A percentile compares a stretch with the other conserved stretches of the same genome.
Conservation (phyloP, 139 green algal species). For the Coccomyxa sp. region DNA sequence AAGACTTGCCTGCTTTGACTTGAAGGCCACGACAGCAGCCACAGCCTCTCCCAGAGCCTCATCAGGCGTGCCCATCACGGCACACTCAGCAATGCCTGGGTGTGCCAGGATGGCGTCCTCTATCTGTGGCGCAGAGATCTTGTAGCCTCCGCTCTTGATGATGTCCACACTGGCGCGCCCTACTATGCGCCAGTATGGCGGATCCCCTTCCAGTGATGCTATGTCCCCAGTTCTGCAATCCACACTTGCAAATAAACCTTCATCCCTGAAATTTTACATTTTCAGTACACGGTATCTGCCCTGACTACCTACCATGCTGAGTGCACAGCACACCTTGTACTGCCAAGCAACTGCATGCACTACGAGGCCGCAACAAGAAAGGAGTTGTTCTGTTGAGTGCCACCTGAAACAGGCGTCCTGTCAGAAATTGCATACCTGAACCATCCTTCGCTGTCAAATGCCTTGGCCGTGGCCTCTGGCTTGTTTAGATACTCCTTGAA, state of each 20-base stretch:
- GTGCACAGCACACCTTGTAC: too few species aligned
- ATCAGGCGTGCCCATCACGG: constrained; percentile 84
- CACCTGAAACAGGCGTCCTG: background rate
- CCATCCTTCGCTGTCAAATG: constrained; percentile 81
- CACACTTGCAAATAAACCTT: too few species aligned
- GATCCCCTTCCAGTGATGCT: constrained; percentile 30
- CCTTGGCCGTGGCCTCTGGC: constrained; percentile 65
- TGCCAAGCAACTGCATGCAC: too few species aligned
- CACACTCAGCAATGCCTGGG: constrained; percentile 61
- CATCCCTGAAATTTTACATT: too few species aligned
- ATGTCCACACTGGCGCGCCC: constrained; percentile 90
- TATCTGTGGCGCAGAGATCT: constrained; percentile 83
- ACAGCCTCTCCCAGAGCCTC: constrained; percentile 59
- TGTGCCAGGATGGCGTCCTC: constrained; percentile 78
- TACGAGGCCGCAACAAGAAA: too few species aligned
- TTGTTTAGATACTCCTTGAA: constrained; percentile 88
- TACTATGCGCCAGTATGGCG: constrained; percentile 73
- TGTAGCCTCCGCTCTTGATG: constrained; percentile 92
- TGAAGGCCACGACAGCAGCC: background rate
- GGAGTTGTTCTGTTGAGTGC: too few species aligned
- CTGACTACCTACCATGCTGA: too few species aligned
- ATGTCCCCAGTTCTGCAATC: constrained; percentile 39
- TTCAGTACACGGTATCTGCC: too few species aligned
- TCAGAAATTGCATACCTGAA: constrained; percentile 56
- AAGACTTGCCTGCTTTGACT: background rate